Base-by-base conservation (phyloP, 352 stramenopile species). In the Phytophthora rubi region DNA sequence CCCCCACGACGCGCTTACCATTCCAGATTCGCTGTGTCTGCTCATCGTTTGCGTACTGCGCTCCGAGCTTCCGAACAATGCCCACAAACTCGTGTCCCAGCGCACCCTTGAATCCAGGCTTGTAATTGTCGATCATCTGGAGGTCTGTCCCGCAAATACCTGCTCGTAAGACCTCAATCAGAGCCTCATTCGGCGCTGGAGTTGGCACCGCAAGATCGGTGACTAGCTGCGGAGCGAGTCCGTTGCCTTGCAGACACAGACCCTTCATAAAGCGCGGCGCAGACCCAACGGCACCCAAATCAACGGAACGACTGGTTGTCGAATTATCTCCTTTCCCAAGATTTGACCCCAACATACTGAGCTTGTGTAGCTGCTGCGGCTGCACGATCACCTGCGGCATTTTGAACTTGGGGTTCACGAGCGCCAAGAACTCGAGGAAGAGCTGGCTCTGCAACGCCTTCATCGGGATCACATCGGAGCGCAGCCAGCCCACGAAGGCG, bases 71-170 rank as follows among this genome's bases (percentile, higher is more conserved):
- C 21, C 87, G 76, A 2, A 98, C 89, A 48, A 92, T 81, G 7
- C 91, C 92, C 26, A 98, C 90, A 65, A 97, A 97, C 77, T 98
- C 92, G 68, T 98, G 92, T 42, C 92, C 92, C 21, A 97, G 67
- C 2, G 83, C 79, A 30, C 85, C 82, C 13, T 80, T 71, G 59
- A 93, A 94, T 7, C 82, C 79, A 15, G 77, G 71, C 45, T 94
- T 94, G 79, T 94, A 94, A 42, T 83, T 78, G 32, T 81, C 72
- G n/a, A 91, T 66, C 83, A 94, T 92, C 48, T 85, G 82, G 12
- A 94, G 68, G 56, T 93, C 86, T 7, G 85, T 94, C 37, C 83
- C 85, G 48, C 86, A 94, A 61, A 94, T 87, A 12, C 86, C 86
- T 39, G 85, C 83, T 33, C 81, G 81, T 8, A 88, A 64, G 35